Evolutionary conservation across 306 rosid genomes (phyloP).

Genomic region (Senna siamea): DNA sequence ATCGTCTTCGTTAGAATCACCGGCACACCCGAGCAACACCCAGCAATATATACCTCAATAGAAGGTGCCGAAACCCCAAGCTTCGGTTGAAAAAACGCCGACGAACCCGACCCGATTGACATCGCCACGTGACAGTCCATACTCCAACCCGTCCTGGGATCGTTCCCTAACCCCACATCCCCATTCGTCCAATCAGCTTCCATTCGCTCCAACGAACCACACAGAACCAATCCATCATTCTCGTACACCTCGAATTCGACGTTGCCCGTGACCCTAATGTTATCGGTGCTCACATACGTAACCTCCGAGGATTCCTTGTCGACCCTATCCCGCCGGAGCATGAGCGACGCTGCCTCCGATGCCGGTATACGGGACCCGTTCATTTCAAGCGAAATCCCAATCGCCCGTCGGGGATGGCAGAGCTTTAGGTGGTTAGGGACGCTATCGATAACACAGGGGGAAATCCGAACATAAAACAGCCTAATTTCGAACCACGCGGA

Average conservation of each 20-base stretch:
- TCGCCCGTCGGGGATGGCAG: constrained; percentile 61
- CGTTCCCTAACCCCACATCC: constrained; percentile 44
- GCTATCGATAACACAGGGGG: constrained; percentile 60
- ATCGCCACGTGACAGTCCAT: constrained; percentile 76
- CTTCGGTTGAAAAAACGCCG: constrained; percentile 76
- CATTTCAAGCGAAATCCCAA: constrained; percentile 65
- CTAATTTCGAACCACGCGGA: constrained; percentile 65
- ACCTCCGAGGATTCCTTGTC: constrained; percentile 77
- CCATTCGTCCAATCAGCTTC: constrained; percentile 65
- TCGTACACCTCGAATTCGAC: constrained; percentile 83
- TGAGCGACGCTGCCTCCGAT: constrained; percentile 48
- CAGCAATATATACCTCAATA: constrained; percentile 83
- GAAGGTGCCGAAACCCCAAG: constrained; percentile 75
- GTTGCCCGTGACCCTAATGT: constrained; percentile 63
- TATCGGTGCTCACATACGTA: constrained; percentile 88
- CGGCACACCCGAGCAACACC: constrained; percentile 80
- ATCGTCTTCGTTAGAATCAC: constrained; percentile 75
- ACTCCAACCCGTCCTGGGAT: constrained; percentile 62
- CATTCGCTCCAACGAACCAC: constrained; percentile 78
- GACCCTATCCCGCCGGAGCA: constrained; percentile 72
- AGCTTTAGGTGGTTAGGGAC: constrained; percentile 70
- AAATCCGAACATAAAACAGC: constrained; percentile 73
- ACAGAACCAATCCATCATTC: constrained; percentile 70
- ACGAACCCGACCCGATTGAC: constrained; percentile 59
- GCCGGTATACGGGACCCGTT: constrained; percentile 61